phyloP scores from a whole-genome alignment of 495 filamentous ascomycete genomes.

The Penicillium macrosclerotiorum region DNA sequence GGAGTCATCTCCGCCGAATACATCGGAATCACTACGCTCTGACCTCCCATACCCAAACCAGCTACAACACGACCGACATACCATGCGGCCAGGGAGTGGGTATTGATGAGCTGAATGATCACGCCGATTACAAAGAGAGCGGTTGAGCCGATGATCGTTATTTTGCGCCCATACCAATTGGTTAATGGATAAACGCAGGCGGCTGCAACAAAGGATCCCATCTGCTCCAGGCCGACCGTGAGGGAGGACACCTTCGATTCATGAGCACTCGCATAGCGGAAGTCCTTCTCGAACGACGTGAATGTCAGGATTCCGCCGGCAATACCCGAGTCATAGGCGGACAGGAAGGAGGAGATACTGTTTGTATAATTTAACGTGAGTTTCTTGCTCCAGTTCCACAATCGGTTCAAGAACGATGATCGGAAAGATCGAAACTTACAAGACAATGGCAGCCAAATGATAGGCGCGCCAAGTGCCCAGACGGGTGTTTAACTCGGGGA shows the following conservation, averaged over 20 bases:
- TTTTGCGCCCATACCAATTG: constrained; percentile 42
- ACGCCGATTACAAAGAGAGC: constrained; percentile 46
- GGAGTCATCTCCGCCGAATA: constrained; percentile 57
- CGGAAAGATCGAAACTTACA: constrained; percentile 18
- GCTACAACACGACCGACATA: constrained; percentile 51
- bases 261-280: constrained; percentile 23
- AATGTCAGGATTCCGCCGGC: constrained; percentile 37
- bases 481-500: constrained; percentile 25
- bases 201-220: constrained; percentile 44
- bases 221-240: constrained; percentile 45
- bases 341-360: constrained; percentile 32
- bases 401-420: too few relatives aligned
- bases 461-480: constrained; percentile 24
- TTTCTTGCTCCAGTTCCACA: too few relatives aligned
- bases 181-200: constrained; percentile 48
- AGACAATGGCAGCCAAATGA: constrained; percentile 24
- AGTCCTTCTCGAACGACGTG: constrained; percentile 34
- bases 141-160: constrained; percentile 41
- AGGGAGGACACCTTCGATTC: constrained; percentile 38
- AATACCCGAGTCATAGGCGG: constrained; percentile 39
- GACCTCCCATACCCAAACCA: constrained; percentile 56
- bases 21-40: constrained; percentile 56
- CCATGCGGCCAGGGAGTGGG: constrained; percentile 40
- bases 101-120: constrained; percentile 44
- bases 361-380: too few relatives aligned